Evolutionary conservation across 2,329 filamentous ascomycete species (phyloP).

Genomic region (Fusarium brachygibbosum): DNA sequence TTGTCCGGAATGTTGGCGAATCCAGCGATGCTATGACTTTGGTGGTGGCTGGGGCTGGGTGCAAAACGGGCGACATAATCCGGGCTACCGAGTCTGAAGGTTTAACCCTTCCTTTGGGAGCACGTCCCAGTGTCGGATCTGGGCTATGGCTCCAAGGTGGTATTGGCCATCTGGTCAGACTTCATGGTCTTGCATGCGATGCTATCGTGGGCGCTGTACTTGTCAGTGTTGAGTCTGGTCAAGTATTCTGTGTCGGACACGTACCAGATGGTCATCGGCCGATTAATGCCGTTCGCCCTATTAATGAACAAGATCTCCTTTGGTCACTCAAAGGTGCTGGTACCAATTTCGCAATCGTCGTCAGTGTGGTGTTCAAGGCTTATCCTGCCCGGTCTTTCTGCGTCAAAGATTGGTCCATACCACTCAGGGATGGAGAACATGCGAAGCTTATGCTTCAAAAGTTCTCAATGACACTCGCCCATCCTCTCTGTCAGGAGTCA

Average conservation of each 20-base stretch:
- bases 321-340: conserved; percentile 72
- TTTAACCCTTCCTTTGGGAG: conserved; percentile 69
- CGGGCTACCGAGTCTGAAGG: conserved; percentile 59
- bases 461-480: conserved; percentile 57
- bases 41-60: conserved; percentile 68
- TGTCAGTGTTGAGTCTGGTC: conserved; percentile 63
- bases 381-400: conserved; percentile 58
- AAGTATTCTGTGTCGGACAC: conserved; percentile 64
- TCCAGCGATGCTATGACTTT: conserved; percentile 46
- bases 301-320: conserved; percentile 65
- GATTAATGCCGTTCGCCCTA: conserved; percentile 55
- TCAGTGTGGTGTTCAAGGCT: conserved; percentile 66
- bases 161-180: conserved; percentile 70
- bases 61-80: conserved; percentile 68
- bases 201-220: conserved; percentile 71
- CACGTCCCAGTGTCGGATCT: conserved; percentile 73
- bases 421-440: conserved; percentile 47
- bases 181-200: conserved; percentile 71
- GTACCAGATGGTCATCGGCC: conserved; percentile 64
- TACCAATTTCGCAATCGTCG: conserved; percentile 70
- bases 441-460: conserved; percentile 53
- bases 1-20: conserved; percentile 51
- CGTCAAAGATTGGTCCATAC: conserved; percentile 58
- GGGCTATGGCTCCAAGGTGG: conserved; percentile 75
- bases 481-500: conserved; percentile 56